Conservation (phyloP, 169 alveolate genomes). For the Cryptosporidium baileyi region DNA sequence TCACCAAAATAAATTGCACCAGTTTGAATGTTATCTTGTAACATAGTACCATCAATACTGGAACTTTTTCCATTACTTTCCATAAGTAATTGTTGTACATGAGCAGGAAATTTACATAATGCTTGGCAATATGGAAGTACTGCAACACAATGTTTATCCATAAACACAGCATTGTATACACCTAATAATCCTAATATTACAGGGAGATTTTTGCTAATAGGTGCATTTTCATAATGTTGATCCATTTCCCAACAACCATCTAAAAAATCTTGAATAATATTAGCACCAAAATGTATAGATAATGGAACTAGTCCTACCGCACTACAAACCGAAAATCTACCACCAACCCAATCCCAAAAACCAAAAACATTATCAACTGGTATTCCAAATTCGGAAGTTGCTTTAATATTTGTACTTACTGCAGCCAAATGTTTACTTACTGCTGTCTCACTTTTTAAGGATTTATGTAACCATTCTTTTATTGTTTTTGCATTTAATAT, state of each 20-base stretch:
- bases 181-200: conserved; percentile 93
- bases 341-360: conserved; percentile 99
- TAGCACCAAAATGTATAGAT: conserved; percentile 90
- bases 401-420: conserved; percentile 90
- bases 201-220: conserved; percentile 89
- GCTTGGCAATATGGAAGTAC: conserved; percentile 97
- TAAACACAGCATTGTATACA: conserved; percentile 91
- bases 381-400: conserved; percentile 93
- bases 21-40: conserved; percentile 78
- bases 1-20: conserved; percentile 99
- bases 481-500: conserved; percentile 94
- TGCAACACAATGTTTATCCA: conserved; percentile 91
- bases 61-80: conserved; percentile 96
- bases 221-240: conserved; percentile 84
- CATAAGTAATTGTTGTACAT: conserved; percentile 97
- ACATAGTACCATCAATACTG: conserved; percentile 81
- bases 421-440: conserved; percentile 90
- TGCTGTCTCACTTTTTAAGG: conserved; percentile 77
- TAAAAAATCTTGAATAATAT: conserved; percentile 82
- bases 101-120: conserved; percentile 91
- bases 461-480: conserved; percentile 87
- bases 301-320: conserved; percentile 98
- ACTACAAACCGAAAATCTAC: conserved; percentile 96
- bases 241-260: conserved; percentile 88
- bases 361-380: conserved; percentile 93